Percentiles rank a stretch among this genome's conserved stretches.
Conservation (phyloP, 1,139 yeast genomes). For the Nakaseomyces uthaithaninus region DNA sequence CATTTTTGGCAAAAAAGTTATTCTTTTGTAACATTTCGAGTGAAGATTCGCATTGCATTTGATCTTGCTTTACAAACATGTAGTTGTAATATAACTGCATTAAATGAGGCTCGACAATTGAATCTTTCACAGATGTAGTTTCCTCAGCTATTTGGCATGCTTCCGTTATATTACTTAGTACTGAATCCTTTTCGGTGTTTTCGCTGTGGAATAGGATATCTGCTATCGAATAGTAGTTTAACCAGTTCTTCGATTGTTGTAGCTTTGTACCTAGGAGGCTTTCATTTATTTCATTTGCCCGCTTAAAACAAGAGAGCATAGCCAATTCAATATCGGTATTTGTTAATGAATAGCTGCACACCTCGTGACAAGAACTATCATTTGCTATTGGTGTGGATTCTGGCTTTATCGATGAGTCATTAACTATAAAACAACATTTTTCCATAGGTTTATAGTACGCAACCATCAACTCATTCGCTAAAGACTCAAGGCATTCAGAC, state of each 20-base stretch:
- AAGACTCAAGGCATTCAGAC: conserved; percentile 22
- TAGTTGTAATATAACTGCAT: conserved; percentile 43
- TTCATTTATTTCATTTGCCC: conserved; percentile 34
- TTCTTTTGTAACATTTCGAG: conserved; percentile 36
- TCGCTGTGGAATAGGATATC: conserved; percentile 50
- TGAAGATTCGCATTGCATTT: conserved; percentile 36
- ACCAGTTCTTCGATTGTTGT: conserved; percentile 42
- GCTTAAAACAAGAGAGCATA: conserved; percentile 34
- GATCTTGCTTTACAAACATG: conserved; percentile 43
- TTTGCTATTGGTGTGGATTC: background rate
- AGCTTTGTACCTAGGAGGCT: background rate
- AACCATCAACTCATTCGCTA: conserved; percentile 26
- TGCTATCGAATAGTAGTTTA: conserved; percentile 48
- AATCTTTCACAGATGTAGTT: conserved; percentile 42
- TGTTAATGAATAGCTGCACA: conserved; percentile 15
- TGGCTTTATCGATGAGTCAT: background rate
- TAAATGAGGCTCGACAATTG: conserved; percentile 57
- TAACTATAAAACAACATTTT: conserved; percentile 26
- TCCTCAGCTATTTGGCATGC: conserved; percentile 40
- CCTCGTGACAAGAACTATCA: background rate
- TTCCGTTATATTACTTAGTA: conserved; percentile 36
- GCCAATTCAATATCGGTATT: conserved; percentile 27
- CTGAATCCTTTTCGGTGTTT: conserved; percentile 25
- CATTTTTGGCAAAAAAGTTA: conserved; percentile 27
- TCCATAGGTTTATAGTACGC: conserved; percentile 53